Base-by-base conservation (phyloP, 2,329 filamentous ascomycete genomes). In the Davidsoniella neocaledoniae region DNA sequence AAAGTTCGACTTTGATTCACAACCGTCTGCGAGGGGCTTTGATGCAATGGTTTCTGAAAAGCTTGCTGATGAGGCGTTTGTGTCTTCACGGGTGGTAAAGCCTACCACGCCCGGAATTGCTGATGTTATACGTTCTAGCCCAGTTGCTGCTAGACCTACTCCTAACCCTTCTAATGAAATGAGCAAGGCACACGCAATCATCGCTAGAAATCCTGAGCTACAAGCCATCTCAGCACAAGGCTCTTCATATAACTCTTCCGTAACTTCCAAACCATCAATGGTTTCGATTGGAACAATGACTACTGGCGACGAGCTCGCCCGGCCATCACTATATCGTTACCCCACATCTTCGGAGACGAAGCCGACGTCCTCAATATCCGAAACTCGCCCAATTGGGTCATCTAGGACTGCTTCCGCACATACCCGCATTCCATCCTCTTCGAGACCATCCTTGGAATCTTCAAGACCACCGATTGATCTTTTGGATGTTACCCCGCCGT, bases 51-150 rank as follows among this genome's bases (percentile, higher is more conserved):
- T 91, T 7, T 77, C 82, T 0, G 79, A 87, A 59, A 82, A 81
- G 38, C 66, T 94, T 45, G 86, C 84, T 2, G 87, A 95, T 58
- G 81, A 94, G 60, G 86, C 81, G 0, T 95, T 96, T 63, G 77
- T 73, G 14, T 65, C 70, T 33, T 68, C 66, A 12, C 58, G 57
- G 16, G 47, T 51, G 16, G 47, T 51, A 3, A 57, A 44, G 55
- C 19, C 50, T 55, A 7, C 48, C 54, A 21, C 45, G 29, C 41
- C 26, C 38, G 53, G 21, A 49, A 55, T 45, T 14, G 45, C 41
- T 9, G 19, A 29, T 5, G 42, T 25, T 12, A 38, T 23, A 8
- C 36, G 36, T 9, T 43, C 50, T 29, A 54, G n/a, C 29, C 54
- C 21, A 49, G 52, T 60, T 5, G n/a, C 58, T 14, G 67, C 68